Evolutionary conservation across 2,329 filamentous ascomycete genomes (phyloP).

Genomic region (Penicillium sclerotigenum): DNA sequence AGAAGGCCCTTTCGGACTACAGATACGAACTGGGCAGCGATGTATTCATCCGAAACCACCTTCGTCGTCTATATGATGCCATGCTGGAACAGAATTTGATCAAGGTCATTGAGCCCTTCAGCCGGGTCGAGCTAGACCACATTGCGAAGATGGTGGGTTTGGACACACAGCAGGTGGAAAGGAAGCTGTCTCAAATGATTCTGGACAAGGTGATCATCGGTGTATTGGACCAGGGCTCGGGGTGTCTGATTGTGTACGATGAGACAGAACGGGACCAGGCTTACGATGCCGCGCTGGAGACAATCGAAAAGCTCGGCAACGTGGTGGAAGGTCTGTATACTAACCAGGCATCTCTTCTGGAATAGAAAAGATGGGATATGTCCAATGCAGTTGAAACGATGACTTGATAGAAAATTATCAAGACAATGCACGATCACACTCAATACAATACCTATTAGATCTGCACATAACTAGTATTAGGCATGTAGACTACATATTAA

Average conservation of each 20-base stretch:
- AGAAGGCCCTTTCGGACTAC: constrained; percentile 84
- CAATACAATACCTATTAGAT: neutral
- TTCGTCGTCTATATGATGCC: constrained; percentile 91
- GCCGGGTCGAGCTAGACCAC: constrained; percentile 91
- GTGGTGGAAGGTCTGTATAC: constrained; percentile 97
- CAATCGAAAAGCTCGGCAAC: constrained; percentile 93
- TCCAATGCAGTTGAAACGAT: constrained; percentile 26
- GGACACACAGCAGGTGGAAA: constrained; percentile 93
- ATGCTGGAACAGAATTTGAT: constrained; percentile 99
- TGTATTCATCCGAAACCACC: constrained; percentile 93
- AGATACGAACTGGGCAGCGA: constrained; percentile 92
- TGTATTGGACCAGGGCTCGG: constrained; percentile 94
- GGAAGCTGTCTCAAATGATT: constrained; percentile 99
- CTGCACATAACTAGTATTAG: neutral
- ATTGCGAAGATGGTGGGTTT: constrained; percentile 97
- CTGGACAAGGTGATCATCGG: constrained; percentile 98
- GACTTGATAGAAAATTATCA: constrained; percentile 20
- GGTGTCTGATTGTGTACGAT: constrained; percentile 94
- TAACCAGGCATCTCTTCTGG: constrained; percentile 92
- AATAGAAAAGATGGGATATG: constrained; percentile 52
- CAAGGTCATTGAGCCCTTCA: constrained; percentile 99
- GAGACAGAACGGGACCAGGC: constrained; percentile 90
- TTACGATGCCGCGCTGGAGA: constrained; percentile 90
- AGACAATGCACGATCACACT: constrained; percentile 13
- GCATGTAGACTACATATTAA: neutral